These are phyloP conservation scores for Nasturtium officinale DNA, from an alignment of 345 rosid genomes.

Conservation along the genomic window DNA sequence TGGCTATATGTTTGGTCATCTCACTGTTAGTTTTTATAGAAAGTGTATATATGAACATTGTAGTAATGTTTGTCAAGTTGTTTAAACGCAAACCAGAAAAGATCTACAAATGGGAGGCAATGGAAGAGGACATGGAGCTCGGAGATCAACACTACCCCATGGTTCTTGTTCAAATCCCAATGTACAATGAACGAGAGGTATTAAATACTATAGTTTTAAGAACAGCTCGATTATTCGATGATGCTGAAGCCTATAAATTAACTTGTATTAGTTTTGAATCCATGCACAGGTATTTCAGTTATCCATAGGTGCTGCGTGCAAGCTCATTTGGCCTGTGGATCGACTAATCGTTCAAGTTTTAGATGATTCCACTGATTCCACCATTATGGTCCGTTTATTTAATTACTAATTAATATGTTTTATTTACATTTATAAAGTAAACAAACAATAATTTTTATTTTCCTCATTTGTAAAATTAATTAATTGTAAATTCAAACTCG, in stretches of 20 bases:
- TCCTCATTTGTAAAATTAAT: background rate
- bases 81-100: conserved; percentile 49
- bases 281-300: conserved; percentile 56
- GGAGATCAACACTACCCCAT: conserved; percentile 45
- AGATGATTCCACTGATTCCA: conserved; percentile 66
- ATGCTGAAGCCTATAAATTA: conserved; percentile 5
- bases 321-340: conserved; percentile 61
- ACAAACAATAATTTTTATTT: background rate
- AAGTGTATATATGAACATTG: conserved; percentile 56
- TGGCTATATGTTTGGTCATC: conserved; percentile 54
- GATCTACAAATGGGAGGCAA: conserved; percentile 51
- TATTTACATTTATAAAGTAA: background rate
- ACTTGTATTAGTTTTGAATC: background rate
- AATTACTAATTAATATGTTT: background rate
- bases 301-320: conserved; percentile 69
- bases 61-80: conserved; percentile 50
- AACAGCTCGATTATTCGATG: background rate
- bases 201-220: background rate
- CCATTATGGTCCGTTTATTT: conserved; percentile 48
- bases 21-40: conserved; percentile 57
- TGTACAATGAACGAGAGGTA: conserved; percentile 49
- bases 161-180: conserved; percentile 48
- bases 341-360: conserved; percentile 62
- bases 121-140: conserved; percentile 55
- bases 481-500: background rate